A percentile compares a stretch with the other conserved stretches of the same genome.
phyloP scores from a whole-genome alignment of 1,139 yeast species.

The Saccharomyces hybrid region DNA sequence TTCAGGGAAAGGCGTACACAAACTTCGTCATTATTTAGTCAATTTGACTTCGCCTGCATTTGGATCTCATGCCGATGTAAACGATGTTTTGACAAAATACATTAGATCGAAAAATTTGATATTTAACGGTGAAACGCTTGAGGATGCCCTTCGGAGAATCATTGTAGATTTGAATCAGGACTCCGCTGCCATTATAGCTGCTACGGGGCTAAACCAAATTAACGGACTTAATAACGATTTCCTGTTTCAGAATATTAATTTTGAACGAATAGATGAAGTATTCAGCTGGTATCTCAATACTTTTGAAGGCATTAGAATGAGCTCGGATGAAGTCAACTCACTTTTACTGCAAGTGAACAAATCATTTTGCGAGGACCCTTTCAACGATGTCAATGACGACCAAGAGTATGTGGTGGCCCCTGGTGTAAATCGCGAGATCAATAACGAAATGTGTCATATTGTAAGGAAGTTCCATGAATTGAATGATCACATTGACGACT shows the following conservation, averaged over 20 bases:
- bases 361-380: slow-evolving; percentile 30
- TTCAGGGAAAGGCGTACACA: slow-evolving; percentile 80
- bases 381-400: slow-evolving; percentile 8
- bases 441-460: slow-evolving; percentile 29
- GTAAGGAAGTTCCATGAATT: slow-evolving; percentile 28
- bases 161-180: slow-evolving; percentile 28
- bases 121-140: slow-evolving; percentile 22
- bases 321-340: slow-evolving; percentile 19
- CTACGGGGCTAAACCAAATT: slow-evolving; percentile 29
- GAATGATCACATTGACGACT: slow-evolving; percentile 30
- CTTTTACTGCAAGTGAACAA: slow-evolving; percentile 23
- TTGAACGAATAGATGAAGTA: slow-evolving; percentile 28
- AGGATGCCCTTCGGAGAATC: slow-evolving; percentile 26
- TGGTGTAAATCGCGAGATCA: slow-evolving; percentile 25
- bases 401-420: slow-evolving; percentile 28
- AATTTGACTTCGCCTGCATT: slow-evolving; percentile 32
- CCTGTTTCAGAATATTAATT: slow-evolving; percentile 29
- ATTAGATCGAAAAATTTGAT: slow-evolving; percentile 25
- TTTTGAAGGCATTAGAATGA: slow-evolving; percentile 13
- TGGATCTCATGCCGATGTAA: slow-evolving; percentile 31
- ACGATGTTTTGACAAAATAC: slow-evolving; percentile 28
- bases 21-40: slow-evolving; percentile 56
- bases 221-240: slow-evolving; percentile 28
- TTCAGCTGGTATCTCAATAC: slow-evolving; percentile 22
- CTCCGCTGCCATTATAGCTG: slow-evolving; percentile 31